A percentile compares a stretch with the other conserved stretches of the same genome.
Conservation (phyloP, 345 rosid species). For the Sapria himalayana region DNA sequence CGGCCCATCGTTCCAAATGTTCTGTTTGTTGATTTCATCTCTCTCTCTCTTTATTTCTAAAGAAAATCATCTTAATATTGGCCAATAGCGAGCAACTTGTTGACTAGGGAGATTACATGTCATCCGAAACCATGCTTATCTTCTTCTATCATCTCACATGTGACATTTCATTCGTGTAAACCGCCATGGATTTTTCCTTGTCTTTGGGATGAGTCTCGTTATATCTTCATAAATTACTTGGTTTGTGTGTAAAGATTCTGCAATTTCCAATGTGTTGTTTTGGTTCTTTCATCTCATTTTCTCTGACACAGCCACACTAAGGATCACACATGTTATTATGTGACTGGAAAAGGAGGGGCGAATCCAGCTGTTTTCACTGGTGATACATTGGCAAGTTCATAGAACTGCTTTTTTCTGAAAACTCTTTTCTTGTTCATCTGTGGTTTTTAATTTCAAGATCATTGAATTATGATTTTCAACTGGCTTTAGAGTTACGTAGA, state of each 20-base stretch:
- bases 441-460: not conserved
- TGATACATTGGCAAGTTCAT: constrained; percentile 52
- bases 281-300: constrained; percentile 5
- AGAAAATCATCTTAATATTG: too few species aligned
- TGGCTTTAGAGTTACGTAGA: not conserved
- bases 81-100: too few species aligned
- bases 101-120: too few species aligned
- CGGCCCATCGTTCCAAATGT: too few species aligned
- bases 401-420: not conserved
- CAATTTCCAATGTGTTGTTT: not conserved
- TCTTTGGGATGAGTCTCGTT: not conserved
- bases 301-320: constrained; percentile 50
- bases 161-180: not conserved
- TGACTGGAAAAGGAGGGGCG: constrained; percentile 39
- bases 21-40: too few species aligned
- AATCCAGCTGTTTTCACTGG: constrained; percentile 75
- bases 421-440: not conserved
- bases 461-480: not conserved
- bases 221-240: not conserved
- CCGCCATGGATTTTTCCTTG: not conserved
- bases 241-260: not conserved
- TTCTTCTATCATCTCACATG: too few species aligned
- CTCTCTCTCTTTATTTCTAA: too few species aligned
- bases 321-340: constrained; percentile 77
- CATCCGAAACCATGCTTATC: too few species aligned